Conservation (phyloP, 2,329 filamentous ascomycete species). For the Pestalotiopsis sp. region DNA sequence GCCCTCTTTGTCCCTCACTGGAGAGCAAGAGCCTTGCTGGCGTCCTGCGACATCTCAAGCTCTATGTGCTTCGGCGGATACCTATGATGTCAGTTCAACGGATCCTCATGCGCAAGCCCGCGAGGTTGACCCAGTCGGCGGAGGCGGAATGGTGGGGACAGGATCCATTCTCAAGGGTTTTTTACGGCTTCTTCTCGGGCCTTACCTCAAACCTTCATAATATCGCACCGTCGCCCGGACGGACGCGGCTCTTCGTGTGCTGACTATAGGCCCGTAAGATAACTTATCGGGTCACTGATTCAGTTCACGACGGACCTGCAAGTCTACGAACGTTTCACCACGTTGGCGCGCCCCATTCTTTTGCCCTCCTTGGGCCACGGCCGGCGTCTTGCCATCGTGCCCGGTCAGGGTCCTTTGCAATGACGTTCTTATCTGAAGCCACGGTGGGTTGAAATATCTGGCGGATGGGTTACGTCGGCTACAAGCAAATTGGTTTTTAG, state of each 20-base stretch:
- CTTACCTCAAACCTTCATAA: constrained; percentile 8
- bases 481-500: constrained; percentile 4
- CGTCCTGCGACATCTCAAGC: neutral
- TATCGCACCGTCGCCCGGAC: neutral
- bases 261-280: neutral
- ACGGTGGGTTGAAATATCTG: neutral
- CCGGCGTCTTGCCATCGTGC: constrained; percentile 3
- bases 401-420: neutral
- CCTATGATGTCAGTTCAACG: constrained; percentile 19
- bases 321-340: neutral
- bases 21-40: neutral
- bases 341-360: neutral
- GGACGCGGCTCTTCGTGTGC: neutral
- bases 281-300: constrained; percentile 12
- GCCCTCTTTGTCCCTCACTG: neutral
- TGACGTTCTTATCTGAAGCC: constrained; percentile 15
- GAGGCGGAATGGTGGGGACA: constrained; percentile 14
- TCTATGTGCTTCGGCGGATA: constrained; percentile 6
- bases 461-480: constrained; percentile 7
- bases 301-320: neutral
- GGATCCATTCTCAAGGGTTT: constrained; percentile 13
- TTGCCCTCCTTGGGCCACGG: neutral
- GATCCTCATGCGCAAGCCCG: constrained; percentile 10
- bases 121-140: constrained; percentile 15
- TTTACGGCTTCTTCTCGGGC: constrained; percentile 20